Evolutionary conservation across 495 filamentous ascomycete species (phyloP), one percentile per base, ranked within the genome.

Genomic region (Penicillium robsamsonii): DNA sequence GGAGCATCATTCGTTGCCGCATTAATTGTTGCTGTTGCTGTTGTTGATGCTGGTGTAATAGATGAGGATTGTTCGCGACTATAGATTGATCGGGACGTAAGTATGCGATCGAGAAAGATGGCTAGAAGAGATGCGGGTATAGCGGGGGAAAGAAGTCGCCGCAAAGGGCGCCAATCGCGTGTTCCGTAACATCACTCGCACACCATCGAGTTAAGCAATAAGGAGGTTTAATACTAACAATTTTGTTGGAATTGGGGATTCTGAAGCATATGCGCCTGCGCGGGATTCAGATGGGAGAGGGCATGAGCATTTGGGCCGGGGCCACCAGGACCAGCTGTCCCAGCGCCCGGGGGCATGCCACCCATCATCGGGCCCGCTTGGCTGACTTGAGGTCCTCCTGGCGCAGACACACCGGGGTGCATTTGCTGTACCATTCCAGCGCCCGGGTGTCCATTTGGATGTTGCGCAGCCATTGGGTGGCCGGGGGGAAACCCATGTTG

Each of bases 321-420:
- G 50, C 79, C 81, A 43, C 83, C 77, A 58, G 79, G 76, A 38
- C 72, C 77, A 40, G 71, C 70, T 27, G 76, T 77, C 45, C 71
- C 75, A 53, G 77, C 80, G 45, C 83, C 89, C 44, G 87, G 88
- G 62, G 89, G 88, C 84, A 96, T 92, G 8, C 83, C 87, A 53
- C 75, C 88, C 87, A 93, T 86, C 81, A 87, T 84, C 56, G 88
- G 85, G 24, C 86, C 87, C 27, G 85, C 81, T 57, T 92, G 88
- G 64, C 81, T 90, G 33, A 92, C 89, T 62, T 94, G 91, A 46
- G 85, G 83, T 38, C 82, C 84, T 54, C 85, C 86, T 8, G 90
- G 88, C 10, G 82, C 89, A 35, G 90, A 92, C n/a, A 91, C 91
- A 40, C 87, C 89, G 65, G 89, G 87, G 64, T 94, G 90, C 67